Percentiles rank a stretch among this genome's conserved stretches.
Conservation (phyloP, 1,284 basidiomycete genomes). For the Rhodotorula sp. region DNA sequence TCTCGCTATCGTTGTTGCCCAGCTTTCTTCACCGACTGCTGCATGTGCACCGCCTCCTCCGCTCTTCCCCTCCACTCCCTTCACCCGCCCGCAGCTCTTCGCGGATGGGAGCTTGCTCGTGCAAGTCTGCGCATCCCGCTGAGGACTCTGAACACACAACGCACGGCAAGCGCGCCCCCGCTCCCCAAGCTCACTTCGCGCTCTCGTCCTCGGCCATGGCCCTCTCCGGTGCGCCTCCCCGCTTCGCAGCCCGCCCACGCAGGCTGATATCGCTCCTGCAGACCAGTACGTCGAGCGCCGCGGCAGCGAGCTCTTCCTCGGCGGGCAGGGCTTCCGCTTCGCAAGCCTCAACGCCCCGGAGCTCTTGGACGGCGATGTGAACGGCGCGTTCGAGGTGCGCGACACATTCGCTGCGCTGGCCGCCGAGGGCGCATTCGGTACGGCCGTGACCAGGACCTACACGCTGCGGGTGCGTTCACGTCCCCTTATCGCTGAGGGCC, state of each 20-base stretch:
- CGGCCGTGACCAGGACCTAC: conserved; percentile 46
- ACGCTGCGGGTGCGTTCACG: conserved; percentile 38
- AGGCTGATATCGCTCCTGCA: not conserved
- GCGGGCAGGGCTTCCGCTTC: conserved; percentile 31
- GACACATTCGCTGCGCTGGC: conserved; percentile 39
- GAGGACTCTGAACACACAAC: not conserved
- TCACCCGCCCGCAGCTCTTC: too few species aligned
- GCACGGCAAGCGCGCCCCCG: not conserved
- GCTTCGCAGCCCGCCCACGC: not conserved
- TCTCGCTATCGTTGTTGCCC: not conserved
- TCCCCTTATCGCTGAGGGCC: not conserved
- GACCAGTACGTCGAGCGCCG: conserved; percentile 25
- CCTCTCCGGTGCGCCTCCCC: not conserved
- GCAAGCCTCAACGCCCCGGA: conserved; percentile 44
- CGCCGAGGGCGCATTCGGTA: conserved; percentile 33
- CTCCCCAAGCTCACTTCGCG: conserved; percentile 5
- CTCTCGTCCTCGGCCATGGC: not conserved
- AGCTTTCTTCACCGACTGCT: not conserved
- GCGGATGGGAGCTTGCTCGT: conserved; percentile 20
- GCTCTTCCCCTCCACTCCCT: too few species aligned
- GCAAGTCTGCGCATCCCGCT: conserved; percentile 7
- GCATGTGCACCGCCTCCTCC: conserved; percentile 5
- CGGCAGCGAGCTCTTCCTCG: conserved; percentile 28
- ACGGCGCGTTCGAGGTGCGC: conserved; percentile 38
- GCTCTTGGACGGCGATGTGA: conserved; percentile 43